phyloP scores from a whole-genome alignment of 2,329 filamentous ascomycete species.

The Arthroderma sp. region DNA sequence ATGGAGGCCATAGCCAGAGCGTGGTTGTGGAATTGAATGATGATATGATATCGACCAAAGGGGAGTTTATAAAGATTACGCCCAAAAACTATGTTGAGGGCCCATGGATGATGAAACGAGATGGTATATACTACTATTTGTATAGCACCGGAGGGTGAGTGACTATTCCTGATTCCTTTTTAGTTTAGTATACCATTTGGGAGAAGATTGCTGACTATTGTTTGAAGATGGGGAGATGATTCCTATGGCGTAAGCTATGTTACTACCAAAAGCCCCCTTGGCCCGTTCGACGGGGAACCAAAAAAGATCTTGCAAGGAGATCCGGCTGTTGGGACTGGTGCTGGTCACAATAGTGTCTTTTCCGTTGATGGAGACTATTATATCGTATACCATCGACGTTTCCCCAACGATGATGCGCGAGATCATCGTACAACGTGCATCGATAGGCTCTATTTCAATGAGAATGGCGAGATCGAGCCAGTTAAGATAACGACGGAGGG shows the following conservation, averaged over 20 bases:
- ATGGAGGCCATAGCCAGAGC: conserved; percentile 31
- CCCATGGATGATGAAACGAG: conserved; percentile 32
- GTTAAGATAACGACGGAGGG: conserved; percentile 27
- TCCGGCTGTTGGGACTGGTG: conserved; percentile 18
- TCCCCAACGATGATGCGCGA: conserved; percentile 31
- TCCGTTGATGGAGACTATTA: conserved; percentile 31
- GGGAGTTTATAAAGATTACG: conserved; percentile 35
- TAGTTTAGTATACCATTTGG: background rate
- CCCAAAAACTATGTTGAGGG: conserved; percentile 35
- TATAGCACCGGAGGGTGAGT: conserved; percentile 31
- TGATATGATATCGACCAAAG: conserved; percentile 34
- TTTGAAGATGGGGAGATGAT: conserved; percentile 31
- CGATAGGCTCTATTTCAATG: conserved; percentile 37
- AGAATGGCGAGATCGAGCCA: conserved; percentile 30
- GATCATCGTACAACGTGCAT: conserved; percentile 38
- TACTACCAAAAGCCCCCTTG: conserved; percentile 27
- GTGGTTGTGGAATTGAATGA: conserved; percentile 31
- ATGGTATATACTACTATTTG: conserved; percentile 32
- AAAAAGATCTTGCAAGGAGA: conserved; percentile 25
- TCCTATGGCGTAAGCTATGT: conserved; percentile 36
- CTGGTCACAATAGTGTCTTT: conserved; percentile 32
- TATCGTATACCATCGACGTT: conserved; percentile 36
- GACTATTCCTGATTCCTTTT: background rate
- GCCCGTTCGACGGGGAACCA: conserved; percentile 28
- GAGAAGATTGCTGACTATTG: background rate